Evolutionary conservation across 1,139 yeast species (phyloP), one percentile per base, ranked within the genome.

Genomic region (Protomyces arabidopsidicola): DNA sequence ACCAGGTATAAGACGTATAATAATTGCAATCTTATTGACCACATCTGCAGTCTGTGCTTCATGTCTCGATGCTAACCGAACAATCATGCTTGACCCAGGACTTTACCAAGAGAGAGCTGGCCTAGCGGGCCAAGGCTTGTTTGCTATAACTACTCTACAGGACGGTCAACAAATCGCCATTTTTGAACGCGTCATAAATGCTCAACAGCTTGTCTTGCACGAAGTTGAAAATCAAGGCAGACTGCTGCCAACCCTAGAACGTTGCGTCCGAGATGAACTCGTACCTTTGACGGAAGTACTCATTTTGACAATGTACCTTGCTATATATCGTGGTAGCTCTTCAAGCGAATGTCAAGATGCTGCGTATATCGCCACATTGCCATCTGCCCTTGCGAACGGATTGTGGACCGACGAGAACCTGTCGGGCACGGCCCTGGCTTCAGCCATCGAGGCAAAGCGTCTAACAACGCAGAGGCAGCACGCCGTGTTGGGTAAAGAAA

Each of bases 301-400:
- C 27, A 42, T 42, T 2, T 12, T 42, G 22, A 18, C 48, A 18
- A 5, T 42, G 9, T 42, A 42, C 24, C 48, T 42, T 16, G 48
- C 48, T 1, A 24, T 18, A 8, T 12, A 16, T n/a, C 48, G 48
- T 5, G 10, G 22, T 6, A 36, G 16, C 42, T 42, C 48, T 18
- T 10, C 48, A 6, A 24, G 8, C 4, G 22, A 18, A 18, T n/a
- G 22, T 16, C 48, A n/a, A 5, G 22, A 42, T 42, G 48, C 48
- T 10, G 48, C 48, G 5, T 42, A 42, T 10, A n/a, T 42, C 22
- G 48, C 45, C 34, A 10, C 35, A 18, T 53, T 58, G 22, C 62
- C 62, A 24, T 50, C 31, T 24, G n/a, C n/a, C 31, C 27, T 52
- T 5, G 56, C 53, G 2, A 58, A 51, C 18, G 62, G 62, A 3